Conservation (phyloP, 2,329 filamentous ascomycete genomes). For the Sporothrix inflata region DNA sequence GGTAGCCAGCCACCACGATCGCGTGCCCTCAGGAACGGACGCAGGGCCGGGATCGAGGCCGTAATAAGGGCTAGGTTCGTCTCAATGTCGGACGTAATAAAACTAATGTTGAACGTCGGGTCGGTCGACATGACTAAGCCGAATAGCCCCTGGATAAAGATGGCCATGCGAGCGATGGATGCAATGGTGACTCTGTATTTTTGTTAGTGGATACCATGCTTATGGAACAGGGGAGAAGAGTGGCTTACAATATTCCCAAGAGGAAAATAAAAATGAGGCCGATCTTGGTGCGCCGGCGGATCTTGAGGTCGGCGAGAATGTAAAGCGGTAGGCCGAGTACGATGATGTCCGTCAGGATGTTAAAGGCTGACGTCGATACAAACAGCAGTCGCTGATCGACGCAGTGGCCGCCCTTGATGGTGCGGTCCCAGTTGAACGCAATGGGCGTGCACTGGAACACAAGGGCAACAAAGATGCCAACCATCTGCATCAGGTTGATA, state of each 20-base stretch:
- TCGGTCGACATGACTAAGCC: constrained; percentile 27
- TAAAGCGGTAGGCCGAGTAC: constrained; percentile 48
- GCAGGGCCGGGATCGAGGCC: constrained; percentile 45
- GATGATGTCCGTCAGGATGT: constrained; percentile 49
- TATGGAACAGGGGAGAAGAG: neutral
- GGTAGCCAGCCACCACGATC: constrained; percentile 42
- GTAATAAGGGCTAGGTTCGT: constrained; percentile 48
- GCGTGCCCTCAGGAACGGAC: constrained; percentile 43
- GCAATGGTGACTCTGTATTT: neutral
- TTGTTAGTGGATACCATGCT: neutral
- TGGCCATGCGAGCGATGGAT: constrained; percentile 34
- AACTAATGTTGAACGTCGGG: constrained; percentile 41
- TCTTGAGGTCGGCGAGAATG: constrained; percentile 39
- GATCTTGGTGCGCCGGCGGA: constrained; percentile 39
- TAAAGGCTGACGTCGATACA: constrained; percentile 45
- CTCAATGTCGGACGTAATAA: constrained; percentile 44
- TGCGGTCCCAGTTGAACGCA: constrained; percentile 49
- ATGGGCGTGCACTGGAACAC: constrained; percentile 48
- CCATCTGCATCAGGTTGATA: constrained; percentile 40
- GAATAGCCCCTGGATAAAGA: constrained; percentile 37
- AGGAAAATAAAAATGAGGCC: constrained; percentile 39
- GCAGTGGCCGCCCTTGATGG: constrained; percentile 46
- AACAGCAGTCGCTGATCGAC: constrained; percentile 38
- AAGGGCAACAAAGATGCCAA: constrained; percentile 41
- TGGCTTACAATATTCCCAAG: constrained; percentile 40